Evolutionary conservation across 805 yeast genomes (phyloP).

Genomic region (Hanseniaspora guilliermondii): DNA sequence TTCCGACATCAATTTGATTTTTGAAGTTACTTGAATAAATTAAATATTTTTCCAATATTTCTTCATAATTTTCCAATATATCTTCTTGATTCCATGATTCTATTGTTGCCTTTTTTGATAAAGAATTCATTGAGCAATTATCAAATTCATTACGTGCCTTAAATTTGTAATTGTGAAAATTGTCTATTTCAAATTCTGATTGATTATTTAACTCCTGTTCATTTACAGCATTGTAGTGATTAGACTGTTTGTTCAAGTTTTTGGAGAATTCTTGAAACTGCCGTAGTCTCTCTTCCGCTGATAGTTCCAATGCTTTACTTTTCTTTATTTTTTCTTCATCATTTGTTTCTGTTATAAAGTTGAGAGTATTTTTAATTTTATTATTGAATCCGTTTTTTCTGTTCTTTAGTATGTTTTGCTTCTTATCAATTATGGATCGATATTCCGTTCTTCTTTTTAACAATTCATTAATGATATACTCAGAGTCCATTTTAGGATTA

Average conservation of each 20-base stretch:
- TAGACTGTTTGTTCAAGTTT: not conserved
- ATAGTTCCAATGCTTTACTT: not conserved
- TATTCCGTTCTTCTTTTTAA: slow-evolving; percentile 12
- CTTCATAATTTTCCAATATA: slow-evolving; percentile 12
- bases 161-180: slow-evolving; percentile 11
- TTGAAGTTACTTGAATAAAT: not conserved
- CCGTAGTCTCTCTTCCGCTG: slow-evolving; percentile 8
- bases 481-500: slow-evolving; percentile 12
- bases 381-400: not conserved
- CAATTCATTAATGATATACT: slow-evolving; percentile 5
- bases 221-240: not conserved
- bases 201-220: not conserved
- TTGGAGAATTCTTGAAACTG: slow-evolving; percentile 11
- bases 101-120: not conserved
- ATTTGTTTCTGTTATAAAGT: not conserved
- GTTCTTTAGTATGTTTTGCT: not conserved
- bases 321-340: not conserved
- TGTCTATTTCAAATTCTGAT: slow-evolving; percentile 4
- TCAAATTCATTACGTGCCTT: not conserved
- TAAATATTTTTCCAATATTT: slow-evolving; percentile 8
- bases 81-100: slow-evolving; percentile 9
- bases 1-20: not conserved
- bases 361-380: not conserved
- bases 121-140: not conserved
- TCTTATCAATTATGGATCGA: not conserved